Base-by-base conservation (phyloP, 371 early-diverging fungal species). In the Cokeromyces recurvatus region DNA sequence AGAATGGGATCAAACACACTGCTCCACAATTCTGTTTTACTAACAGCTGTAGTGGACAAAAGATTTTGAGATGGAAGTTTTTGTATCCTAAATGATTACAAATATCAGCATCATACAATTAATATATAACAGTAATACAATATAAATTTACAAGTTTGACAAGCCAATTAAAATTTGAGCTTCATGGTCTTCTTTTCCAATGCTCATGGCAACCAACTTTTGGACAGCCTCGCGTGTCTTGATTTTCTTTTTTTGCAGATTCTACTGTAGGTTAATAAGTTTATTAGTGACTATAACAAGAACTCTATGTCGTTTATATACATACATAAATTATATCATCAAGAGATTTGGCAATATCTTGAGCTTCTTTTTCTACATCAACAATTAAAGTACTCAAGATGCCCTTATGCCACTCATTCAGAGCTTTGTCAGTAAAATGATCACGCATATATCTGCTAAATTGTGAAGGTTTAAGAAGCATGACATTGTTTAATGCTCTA, bases 1-100 rank as follows among this genome's bases (percentile, higher is more conserved):
- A 54, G 51, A 37, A 54, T 48, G 11, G 55, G 59, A 25, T 54
- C 60, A 35, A 59, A 54, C 5, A 34, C 27, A 22, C 46, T 40
- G 38, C 51, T 59, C 53, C 54, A 53, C 29, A 53, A 39, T 51
- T 59, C 51, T 34, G 43, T 51, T 43, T 50, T 51, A 24, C 48
- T 32, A 31, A 38, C 39, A 44, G 32, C 31, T 37, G 46, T 34
- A 25, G 6, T 27, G 23, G 31, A 19, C 22, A 51, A 34, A 9
- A 53, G 43, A 17, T 19, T 53, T 22, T 20, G 17, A 12, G 11
- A 19, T 39, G 54, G 50, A 24, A 59, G 38, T 22, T 43, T 53
- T 34, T 53, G 54, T 25, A 59, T 49, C 36, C 58, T 58, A 45
- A 50, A 38, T 32, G 21, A 39, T 51, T 22, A 31, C 21, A 32